Conservation (phyloP, 2,329 filamentous ascomycete species). For the Pseudocercospora macadamiae region DNA sequence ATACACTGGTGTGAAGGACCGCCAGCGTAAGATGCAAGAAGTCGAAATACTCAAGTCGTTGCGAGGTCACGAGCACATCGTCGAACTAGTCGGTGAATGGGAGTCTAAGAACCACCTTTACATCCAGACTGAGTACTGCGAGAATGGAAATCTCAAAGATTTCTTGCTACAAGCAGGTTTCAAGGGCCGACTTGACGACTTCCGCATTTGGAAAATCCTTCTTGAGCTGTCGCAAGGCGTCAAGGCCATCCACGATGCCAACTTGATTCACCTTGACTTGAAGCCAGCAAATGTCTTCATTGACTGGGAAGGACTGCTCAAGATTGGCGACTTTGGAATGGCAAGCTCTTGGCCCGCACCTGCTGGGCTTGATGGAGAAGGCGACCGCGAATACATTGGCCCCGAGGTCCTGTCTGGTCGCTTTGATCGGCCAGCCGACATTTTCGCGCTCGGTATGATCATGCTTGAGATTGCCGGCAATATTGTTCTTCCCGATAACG, state of each 20-base stretch:
- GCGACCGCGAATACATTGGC: conserved; percentile 94
- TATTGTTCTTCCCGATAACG: conserved; percentile 90
- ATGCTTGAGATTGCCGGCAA: conserved; percentile 94
- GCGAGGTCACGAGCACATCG: conserved; percentile 78
- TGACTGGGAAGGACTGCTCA: conserved; percentile 77
- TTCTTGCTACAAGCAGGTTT: conserved; percentile 83
- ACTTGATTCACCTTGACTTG: conserved; percentile 82
- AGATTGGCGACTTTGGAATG: conserved; percentile 85
- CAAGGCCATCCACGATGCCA: conserved; percentile 84
- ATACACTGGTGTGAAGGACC: conserved; percentile 76
- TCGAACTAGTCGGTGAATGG: conserved; percentile 85
- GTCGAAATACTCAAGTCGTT: conserved; percentile 78
- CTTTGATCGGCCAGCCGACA: conserved; percentile 87
- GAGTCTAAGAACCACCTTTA: conserved; percentile 84
- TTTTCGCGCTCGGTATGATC: conserved; percentile 93
- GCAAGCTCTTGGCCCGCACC: conserved; percentile 78
- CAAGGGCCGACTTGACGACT: conserved; percentile 89
- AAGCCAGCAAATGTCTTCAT: conserved; percentile 86
- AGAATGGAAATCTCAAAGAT: conserved; percentile 85
- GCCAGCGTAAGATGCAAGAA: conserved; percentile 82
- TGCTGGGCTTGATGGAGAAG: conserved; percentile 81
- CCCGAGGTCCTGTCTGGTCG: conserved; percentile 86
- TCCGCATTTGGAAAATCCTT: conserved; percentile 97
- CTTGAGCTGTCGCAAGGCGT: conserved; percentile 81
- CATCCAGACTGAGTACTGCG: conserved; percentile 96